Conservation (phyloP, 2,329 filamentous ascomycete species). For the Xylogone sp. region DNA sequence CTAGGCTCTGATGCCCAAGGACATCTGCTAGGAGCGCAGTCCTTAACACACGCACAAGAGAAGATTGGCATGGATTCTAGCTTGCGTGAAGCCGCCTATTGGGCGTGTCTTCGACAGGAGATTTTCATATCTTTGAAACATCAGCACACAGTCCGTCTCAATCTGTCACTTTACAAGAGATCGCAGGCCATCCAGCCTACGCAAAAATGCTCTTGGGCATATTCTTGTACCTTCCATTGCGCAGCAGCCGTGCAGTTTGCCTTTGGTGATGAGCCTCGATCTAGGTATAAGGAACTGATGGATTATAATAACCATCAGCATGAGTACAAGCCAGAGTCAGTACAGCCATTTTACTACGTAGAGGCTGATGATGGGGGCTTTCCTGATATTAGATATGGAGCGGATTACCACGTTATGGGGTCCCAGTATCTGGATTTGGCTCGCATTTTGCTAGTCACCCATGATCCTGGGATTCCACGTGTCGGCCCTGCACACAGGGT, state of each 20-base stretch:
- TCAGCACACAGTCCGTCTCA: slow-evolving; percentile 1
- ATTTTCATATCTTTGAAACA: slow-evolving; percentile 1
- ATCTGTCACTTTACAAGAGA: background rate
- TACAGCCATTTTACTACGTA: slow-evolving; percentile 49
- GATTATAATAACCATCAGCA: slow-evolving; percentile 45
- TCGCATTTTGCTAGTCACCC: slow-evolving; percentile 51
- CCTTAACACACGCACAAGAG: background rate
- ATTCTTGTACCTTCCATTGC: slow-evolving; percentile 57
- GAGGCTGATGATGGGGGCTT: slow-evolving; percentile 40
- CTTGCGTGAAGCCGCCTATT: background rate
- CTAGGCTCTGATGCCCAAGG: background rate
- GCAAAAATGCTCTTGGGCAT: slow-evolving; percentile 54
- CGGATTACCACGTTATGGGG: slow-evolving; percentile 55
- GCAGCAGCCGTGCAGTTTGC: slow-evolving; percentile 63
- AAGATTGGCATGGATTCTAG: background rate
- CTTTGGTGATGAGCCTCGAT: slow-evolving; percentile 39
- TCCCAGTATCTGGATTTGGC: slow-evolving; percentile 57
- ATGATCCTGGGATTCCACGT: slow-evolving; percentile 49
- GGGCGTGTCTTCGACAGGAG: slow-evolving; percentile 1
- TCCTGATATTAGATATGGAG: slow-evolving; percentile 54
- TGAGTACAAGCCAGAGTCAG: slow-evolving; percentile 44
- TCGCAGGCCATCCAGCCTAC: slow-evolving; percentile 22
- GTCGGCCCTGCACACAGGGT: slow-evolving; percentile 39
- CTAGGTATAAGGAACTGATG: slow-evolving; percentile 40
- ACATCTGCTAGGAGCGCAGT: background rate